Base-by-base conservation (phyloP, 257 asterid genomes). In the Nicotiana undulata region DNA sequence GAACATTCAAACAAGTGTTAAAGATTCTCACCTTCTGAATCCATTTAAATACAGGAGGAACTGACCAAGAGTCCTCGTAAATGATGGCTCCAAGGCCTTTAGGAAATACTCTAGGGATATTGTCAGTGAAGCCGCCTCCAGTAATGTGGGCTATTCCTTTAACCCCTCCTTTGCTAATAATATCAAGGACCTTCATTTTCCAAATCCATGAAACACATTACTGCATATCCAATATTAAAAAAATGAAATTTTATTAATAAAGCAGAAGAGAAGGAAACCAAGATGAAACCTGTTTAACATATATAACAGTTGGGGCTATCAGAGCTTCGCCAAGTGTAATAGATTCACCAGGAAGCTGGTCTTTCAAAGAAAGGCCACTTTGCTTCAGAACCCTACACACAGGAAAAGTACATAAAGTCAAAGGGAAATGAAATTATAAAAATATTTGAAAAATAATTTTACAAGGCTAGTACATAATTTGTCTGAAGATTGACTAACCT, bases 111-210 rank as follows among this genome's bases (percentile, higher is more conserved):
- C 97, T 86, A n/a, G 99, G 99, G 81, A 95, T 95, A 76, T 95
- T 95, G 64, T 95, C 99, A 0, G 97, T 95, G 81, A 93, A 93
- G 65, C 99, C 97, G 55, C 99, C 99, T 6, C 99, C 99, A 0
- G 98, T 93, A 84, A 95, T 92, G 87, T 93, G 99, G 46, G 99
- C 98, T 13, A 95, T 93, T 84, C 98, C 99, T 88, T 95, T 95
- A 63, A 95, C 94, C 10, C 98, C 97, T 65, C 99, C 99, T 85
- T 86, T 89, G 89, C 86, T 85, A 31, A 95, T 86, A 79, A 95
- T 88, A 67, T 93, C 96, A 77, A 95, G 96, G 75, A 95, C 98
- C 99, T 95, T 82, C 29, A 76, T 66, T 37, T 26, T 63, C 51
- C 34, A 80, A 86, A 63, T 46, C 22, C 9, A 4, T 13, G 0